A percentile compares a stretch with the other conserved stretches of the same genome.
Evolutionary conservation across 495 filamentous ascomycete species (phyloP).

Genomic region (Aspergillus leporis): DNA sequence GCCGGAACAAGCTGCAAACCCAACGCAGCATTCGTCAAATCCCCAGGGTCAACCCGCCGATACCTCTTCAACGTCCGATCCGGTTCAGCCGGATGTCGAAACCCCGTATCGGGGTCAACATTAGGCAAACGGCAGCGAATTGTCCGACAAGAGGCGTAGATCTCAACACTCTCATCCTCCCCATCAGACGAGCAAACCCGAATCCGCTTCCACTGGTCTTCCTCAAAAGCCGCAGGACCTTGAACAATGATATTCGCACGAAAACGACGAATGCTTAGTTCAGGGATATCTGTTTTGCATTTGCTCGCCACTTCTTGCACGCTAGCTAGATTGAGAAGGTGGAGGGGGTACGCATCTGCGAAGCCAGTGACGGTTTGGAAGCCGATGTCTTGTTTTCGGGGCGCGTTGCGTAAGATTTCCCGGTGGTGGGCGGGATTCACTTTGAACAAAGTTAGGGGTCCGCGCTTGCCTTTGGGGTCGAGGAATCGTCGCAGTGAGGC

Average conservation of each 20-base stretch:
- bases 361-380: conserved; percentile 80
- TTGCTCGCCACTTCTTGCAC: conserved; percentile 59
- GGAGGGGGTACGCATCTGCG: conserved; percentile 86
- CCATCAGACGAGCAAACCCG: conserved; percentile 41
- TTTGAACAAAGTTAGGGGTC: conserved; percentile 65
- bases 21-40: conserved; percentile 67
- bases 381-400: conserved; percentile 63
- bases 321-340: conserved; percentile 74
- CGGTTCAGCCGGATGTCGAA: conserved; percentile 71
- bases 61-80: conserved; percentile 68
- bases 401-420: conserved; percentile 74
- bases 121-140: conserved; percentile 83
- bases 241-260: conserved; percentile 80
- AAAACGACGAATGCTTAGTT: conserved; percentile 70
- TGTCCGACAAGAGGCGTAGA: conserved; percentile 69
- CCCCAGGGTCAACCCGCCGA: conserved; percentile 73
- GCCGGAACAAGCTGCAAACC: conserved; percentile 82
- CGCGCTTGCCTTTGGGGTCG: conserved; percentile 1
- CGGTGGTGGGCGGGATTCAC: conserved; percentile 61
- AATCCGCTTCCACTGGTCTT: conserved; percentile 80
- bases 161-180: conserved; percentile 26
- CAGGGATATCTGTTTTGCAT: conserved; percentile 56
- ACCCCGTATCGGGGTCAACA: conserved; percentile 71
- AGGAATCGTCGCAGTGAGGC: conserved; percentile 59
- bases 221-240: conserved; percentile 62